Evolutionary conservation across 2,329 filamentous ascomycete genomes (phyloP).

Genomic region (Didymosphaeria variabile): DNA sequence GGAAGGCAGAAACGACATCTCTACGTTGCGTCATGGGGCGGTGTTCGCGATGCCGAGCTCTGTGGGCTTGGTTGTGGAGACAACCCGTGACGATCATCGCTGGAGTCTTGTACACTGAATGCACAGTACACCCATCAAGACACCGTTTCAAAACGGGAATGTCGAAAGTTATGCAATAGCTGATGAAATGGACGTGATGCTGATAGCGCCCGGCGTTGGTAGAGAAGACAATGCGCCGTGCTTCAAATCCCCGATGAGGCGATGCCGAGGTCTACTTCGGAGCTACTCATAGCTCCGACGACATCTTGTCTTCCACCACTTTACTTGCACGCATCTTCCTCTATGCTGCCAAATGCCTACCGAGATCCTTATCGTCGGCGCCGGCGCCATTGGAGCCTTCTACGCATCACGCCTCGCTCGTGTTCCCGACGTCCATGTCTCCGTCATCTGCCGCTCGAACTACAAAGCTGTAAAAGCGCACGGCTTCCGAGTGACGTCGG

Average conservation of each 20-base stretch:
- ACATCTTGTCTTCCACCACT: background rate
- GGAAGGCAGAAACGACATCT: background rate
- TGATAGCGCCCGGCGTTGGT: background rate
- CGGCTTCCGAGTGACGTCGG: slow-evolving; percentile 72
- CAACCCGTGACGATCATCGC: no score
- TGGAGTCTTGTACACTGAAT: no score
- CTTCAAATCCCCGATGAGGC: background rate
- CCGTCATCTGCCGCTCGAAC: slow-evolving; percentile 78
- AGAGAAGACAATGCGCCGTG: background rate
- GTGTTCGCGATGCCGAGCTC: background rate
- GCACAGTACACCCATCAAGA: no score
- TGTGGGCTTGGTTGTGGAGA: background rate
- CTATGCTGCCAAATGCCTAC: slow-evolving; percentile 43
- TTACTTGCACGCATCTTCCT: background rate
- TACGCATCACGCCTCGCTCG: slow-evolving; percentile 74
- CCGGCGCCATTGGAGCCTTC: slow-evolving; percentile 76
- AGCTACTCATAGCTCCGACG: slow-evolving; percentile 16
- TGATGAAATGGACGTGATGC: background rate
- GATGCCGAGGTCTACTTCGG: slow-evolving; percentile 12
- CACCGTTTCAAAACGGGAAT: no score
- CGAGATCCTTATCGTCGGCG: slow-evolving; percentile 73
- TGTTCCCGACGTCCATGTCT: slow-evolving; percentile 66
- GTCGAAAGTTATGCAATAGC: no score
- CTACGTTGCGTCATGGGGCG: background rate
- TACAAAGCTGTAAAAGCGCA: slow-evolving; percentile 68